Evolutionary conservation across 2,329 filamentous ascomycete species (phyloP), one percentile per base, ranked within the genome.

Genomic region (Alternaria triticina): DNA sequence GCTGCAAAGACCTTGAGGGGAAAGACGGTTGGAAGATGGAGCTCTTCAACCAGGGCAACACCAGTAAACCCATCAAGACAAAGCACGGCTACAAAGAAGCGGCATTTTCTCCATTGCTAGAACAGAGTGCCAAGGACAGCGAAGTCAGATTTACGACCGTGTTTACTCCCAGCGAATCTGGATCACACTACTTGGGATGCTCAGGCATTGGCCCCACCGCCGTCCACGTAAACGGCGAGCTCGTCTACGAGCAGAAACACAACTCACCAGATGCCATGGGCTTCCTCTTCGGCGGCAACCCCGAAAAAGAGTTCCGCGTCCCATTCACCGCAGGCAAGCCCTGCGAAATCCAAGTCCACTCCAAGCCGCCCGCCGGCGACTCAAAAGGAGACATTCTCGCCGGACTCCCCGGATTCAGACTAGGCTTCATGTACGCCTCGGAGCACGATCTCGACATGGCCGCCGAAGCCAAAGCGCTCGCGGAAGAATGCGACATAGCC

Each of bases 241-340:
- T 71, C 5, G 69, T 79, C 4, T 77, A 72, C 52, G 70, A 74
- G 52, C 77, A 79, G 46, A 76, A 72, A 28, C 52, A 86, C 17
- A 89, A 88, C 52, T 87, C 88, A 62, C 82, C 77, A 50, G 84
- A 86, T 23, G 88, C 89, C 11, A 86, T 88, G 49, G 86, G 86
- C 5, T 91, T 91, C 82, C 89, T 91, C 64, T 88, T 89, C 20
- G 83, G 83, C 17, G 89, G 86, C 3, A 91, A 89, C 0, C 81
- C 85, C 4, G 90, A 92, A 74, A 87, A 91, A 68, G 85, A 85
- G 50, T 89, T 88, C 12, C 81, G 80, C 2, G 84, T 88, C 58
- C 76, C 85, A 5, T 82, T 92, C 57, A 85, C 85, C 64, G 86
- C 86, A 69, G 89, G 87, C 9, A 82, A 87, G 67, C 82, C 83